Conservation (phyloP, 2,329 filamentous ascomycete species). For the Ophiocordyceps polyrhachis-furcata region DNA sequence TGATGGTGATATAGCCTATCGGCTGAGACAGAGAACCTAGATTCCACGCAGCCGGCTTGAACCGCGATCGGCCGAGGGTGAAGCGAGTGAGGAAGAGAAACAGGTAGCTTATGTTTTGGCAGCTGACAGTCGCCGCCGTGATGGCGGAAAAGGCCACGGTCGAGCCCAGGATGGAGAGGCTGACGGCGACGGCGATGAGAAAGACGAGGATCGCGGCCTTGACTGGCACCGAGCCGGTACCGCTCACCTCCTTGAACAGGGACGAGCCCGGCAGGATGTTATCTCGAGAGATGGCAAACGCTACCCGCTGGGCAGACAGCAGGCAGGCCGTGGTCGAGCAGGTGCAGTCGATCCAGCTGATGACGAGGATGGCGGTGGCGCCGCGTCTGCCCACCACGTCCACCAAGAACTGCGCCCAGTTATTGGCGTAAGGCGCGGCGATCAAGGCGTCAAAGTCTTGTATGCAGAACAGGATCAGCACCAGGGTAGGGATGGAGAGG, state of each 20-base stretch:
- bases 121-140: slow-evolving; percentile 1
- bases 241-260: background rate
- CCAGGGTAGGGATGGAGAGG: slow-evolving; percentile 2
- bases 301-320: slow-evolving; percentile 1
- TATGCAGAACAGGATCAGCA: slow-evolving; percentile 2
- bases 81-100: slow-evolving; percentile 1
- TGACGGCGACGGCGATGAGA: background rate
- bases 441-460: slow-evolving; percentile 2
- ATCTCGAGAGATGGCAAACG: slow-evolving; percentile 2
- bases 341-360: slow-evolving; percentile 2
- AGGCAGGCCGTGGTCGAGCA: slow-evolving; percentile 1
- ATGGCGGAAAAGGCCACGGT: slow-evolving; percentile 2
- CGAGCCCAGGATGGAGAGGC: slow-evolving; percentile 1
- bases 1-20: background rate
- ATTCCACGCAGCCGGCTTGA: slow-evolving; percentile 1
- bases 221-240: background rate
- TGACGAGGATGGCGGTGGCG: slow-evolving; percentile 1
- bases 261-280: slow-evolving; percentile 1
- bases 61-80: slow-evolving; percentile 1
- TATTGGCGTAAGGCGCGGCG: slow-evolving; percentile 1
- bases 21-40: background rate
- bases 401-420: slow-evolving; percentile 2
- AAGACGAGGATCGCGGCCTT: slow-evolving; percentile 1
- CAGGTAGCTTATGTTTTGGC: slow-evolving; percentile 2
- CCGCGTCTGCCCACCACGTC: slow-evolving; percentile 1